These are phyloP conservation scores for Zanthoxylum bungeanum DNA, from an alignment of 345 rosid genomes.

Conservation along the genomic window DNA sequence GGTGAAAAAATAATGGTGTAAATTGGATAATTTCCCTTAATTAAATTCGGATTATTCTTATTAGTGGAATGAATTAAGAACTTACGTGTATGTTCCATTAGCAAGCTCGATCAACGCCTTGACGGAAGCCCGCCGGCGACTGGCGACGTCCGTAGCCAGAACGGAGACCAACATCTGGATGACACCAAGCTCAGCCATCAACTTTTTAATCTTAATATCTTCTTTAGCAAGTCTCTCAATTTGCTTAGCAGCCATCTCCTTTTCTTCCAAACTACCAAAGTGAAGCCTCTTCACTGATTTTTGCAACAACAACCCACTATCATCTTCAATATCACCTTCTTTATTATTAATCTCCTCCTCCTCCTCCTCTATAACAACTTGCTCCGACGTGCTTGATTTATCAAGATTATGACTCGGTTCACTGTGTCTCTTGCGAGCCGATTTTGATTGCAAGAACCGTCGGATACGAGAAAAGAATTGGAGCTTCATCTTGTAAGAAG, in stretches of 20 bases:
- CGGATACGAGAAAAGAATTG: constrained; percentile 58
- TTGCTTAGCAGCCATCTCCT: constrained; percentile 61
- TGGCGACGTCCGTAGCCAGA: constrained; percentile 37
- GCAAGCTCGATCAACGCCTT: constrained; percentile 85
- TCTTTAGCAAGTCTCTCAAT: constrained; percentile 59
- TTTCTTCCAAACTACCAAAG: constrained; percentile 79
- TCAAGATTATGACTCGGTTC: constrained; percentile 15
- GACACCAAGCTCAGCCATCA: constrained; percentile 91
- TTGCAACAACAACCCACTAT: constrained; percentile 48
- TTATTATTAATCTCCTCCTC: too few species aligned
- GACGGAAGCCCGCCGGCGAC: constrained; percentile 52
- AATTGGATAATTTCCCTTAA: too few species aligned
- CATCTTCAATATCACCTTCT: constrained; percentile 12
- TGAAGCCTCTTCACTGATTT: constrained; percentile 82
- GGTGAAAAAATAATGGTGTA: too few species aligned
- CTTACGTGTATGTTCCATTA: constrained; percentile 74
- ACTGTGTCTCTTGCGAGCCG: constrained; percentile 30
- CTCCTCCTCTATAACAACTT: background rate
- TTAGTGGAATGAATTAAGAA: constrained; percentile 4
- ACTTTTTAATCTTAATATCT: constrained; percentile 50
- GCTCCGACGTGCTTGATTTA: background rate
- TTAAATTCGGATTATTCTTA: background rate
- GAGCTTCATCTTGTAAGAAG: constrained; percentile 44
- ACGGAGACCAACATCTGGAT: constrained; percentile 71
- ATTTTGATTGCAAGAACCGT: constrained; percentile 52